Evolutionary conservation across 805 yeast species (phyloP).

Genomic region (Metschnikowia picachoensis): DNA sequence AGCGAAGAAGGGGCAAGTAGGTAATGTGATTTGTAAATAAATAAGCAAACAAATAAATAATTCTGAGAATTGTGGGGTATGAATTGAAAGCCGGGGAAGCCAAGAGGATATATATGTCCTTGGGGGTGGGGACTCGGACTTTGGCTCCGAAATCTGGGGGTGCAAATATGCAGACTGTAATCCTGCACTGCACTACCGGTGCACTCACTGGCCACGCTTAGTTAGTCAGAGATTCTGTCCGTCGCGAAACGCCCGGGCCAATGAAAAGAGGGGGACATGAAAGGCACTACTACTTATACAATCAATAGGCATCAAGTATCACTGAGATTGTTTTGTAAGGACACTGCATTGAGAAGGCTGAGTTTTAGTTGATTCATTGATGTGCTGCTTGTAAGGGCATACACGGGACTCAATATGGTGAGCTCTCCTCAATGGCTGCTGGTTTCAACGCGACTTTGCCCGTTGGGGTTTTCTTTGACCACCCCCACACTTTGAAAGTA

Average conservation of each 20-base stretch:
- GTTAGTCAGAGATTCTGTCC: slow-evolving; percentile 7
- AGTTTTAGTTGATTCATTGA: no score
- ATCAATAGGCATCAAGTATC: no score
- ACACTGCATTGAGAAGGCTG: no score
- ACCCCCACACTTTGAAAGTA: background rate
- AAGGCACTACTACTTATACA: no score
- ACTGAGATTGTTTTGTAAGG: no score
- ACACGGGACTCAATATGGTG: no score
- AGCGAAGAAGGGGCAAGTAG: no score
- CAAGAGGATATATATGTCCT: background rate
- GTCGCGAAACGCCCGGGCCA: background rate
- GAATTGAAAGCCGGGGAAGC: background rate
- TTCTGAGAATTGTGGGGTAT: background rate
- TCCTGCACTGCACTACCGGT: background rate
- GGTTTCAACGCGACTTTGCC: background rate
- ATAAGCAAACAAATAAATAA: slow-evolving; percentile 1
- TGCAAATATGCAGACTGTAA: background rate
- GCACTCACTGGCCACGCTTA: background rate
- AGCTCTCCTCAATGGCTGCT: no score
- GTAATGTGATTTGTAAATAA: background rate
- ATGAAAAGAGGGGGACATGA: background rate
- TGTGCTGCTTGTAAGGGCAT: no score
- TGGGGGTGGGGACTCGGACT: slow-evolving; percentile 5
- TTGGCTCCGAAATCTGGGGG: slow-evolving; percentile 19
- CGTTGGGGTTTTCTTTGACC: background rate